Evolutionary conservation across 2,329 filamentous ascomycete species (phyloP), one percentile per base, ranked within the genome.

Genomic region (Aspergillus pseudoviridinutans): DNA sequence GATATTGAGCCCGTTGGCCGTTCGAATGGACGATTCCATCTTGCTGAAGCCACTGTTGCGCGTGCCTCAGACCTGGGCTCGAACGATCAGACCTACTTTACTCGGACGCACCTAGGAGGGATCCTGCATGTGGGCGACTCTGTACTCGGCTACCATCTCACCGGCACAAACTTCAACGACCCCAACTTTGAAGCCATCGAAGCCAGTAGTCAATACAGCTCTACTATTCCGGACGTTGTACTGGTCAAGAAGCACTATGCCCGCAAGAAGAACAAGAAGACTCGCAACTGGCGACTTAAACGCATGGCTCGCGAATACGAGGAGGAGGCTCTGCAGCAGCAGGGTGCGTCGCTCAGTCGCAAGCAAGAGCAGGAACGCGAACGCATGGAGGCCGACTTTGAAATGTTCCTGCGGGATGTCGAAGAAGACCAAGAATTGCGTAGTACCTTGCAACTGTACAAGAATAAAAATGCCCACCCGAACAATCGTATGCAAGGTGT

Each of bases 221-320:
- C 87, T 3, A 86, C 83, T 3, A 90, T 99, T 56, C 94, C 94
- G 0, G 94, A 99, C 68, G 94, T 97, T 0, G 79, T 99, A 6
- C 83, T 99, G 3, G 91, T 99, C 74, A 97, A 96, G 91, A 99
- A 99, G 77, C 87, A 91, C 82, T 99, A 95, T 78, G 86, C 89
- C 57, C 86, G 90, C 66, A 89, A 89, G 77, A 87, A 89, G 80
- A 96, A 93, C 84, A 84, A 86, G 72, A 88, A 87, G 80, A 84
- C 82, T 75, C 87, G 95, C 66, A 90, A 90, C 81, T 99, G 94
- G 94, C 90, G 89, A 74, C 86, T 99, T 74, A 95, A 90, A 85
- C 91, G 94, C 69, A 93, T 99, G 90, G 84, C 83, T 64, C 89
- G 86, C 77, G 92, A 97, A 62, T 91, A 97, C 72, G 89, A 89